phyloP scores from a whole-genome alignment of 306 rosid species.

The Prunus mira region DNA sequence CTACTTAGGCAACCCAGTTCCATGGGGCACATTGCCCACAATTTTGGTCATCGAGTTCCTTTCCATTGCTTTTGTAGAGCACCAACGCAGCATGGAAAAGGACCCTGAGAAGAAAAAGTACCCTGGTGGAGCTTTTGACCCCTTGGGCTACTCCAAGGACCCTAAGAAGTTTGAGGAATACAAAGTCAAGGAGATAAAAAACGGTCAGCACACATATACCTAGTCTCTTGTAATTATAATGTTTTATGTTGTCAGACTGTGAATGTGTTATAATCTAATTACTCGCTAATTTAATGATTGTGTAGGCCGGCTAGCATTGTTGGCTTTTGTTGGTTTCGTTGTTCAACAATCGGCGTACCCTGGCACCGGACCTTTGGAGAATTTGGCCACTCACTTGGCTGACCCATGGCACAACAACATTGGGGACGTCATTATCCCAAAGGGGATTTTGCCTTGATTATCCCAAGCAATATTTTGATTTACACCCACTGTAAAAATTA shows the following conservation, averaged over 20 bases:
- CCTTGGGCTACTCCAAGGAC: constrained; percentile 98
- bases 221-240: background rate
- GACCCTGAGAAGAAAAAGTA: constrained; percentile 96
- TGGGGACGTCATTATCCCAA: constrained; percentile 77
- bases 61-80: constrained; percentile 89
- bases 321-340: constrained; percentile 87
- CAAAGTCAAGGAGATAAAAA: constrained; percentile 90
- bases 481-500: constrained; percentile 31
- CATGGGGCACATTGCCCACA: constrained; percentile 98
- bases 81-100: constrained; percentile 96
- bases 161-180: constrained; percentile 77
- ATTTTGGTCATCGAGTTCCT: constrained; percentile 84
- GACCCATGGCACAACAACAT: constrained; percentile 99
- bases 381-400: constrained; percentile 97
- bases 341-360: constrained; percentile 96
- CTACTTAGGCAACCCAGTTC: constrained; percentile 94
- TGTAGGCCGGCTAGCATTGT: constrained; percentile 82
- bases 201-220: constrained; percentile 40
- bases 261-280: background rate
- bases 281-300: background rate
- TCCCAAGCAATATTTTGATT: background rate
- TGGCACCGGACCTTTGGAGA: constrained; percentile 99
- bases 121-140: constrained; percentile 99
- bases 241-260: background rate
- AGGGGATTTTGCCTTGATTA: constrained; percentile 32